Evolutionary conservation across 768 basidiomycete species (phyloP).

Genomic region (Galerina sulciceps): DNA sequence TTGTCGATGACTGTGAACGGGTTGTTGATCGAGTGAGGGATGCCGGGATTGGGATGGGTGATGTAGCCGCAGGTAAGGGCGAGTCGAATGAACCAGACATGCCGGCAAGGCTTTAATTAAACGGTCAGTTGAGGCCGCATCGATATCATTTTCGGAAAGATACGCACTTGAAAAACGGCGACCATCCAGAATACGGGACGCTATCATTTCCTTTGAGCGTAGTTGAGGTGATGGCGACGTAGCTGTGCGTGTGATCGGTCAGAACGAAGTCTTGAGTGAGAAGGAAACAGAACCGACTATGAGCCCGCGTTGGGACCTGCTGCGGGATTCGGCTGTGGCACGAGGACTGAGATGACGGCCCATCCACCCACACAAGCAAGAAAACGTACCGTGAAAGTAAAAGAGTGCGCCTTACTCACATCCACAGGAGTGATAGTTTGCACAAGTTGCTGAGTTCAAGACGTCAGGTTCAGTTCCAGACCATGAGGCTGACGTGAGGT

Average conservation of each 20-base stretch:
- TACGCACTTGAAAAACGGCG: constrained; percentile 57
- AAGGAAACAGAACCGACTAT: constrained; percentile 49
- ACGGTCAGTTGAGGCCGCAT: neutral
- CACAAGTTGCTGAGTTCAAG: constrained; percentile 48
- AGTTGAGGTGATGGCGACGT: constrained; percentile 59
- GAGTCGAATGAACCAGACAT: constrained; percentile 65
- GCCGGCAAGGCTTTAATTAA: constrained; percentile 46
- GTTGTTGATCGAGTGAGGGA: constrained; percentile 42
- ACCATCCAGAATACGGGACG: constrained; percentile 44
- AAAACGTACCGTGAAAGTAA: constrained; percentile 58
- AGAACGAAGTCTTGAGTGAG: neutral
- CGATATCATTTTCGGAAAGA: neutral
- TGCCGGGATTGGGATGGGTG: constrained; percentile 42
- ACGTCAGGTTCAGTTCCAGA: neutral
- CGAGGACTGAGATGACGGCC: neutral
- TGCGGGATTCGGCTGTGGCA: constrained; percentile 51
- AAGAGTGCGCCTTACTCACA: constrained; percentile 47
- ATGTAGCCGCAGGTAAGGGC: constrained; percentile 53
- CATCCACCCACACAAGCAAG: neutral
- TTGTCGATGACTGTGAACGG: constrained; percentile 40
- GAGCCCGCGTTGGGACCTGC: constrained; percentile 59
- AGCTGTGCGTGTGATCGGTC: constrained; percentile 42
- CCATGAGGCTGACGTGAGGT: neutral
- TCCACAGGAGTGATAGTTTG: constrained; percentile 62
- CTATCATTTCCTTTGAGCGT: constrained; percentile 30